Base-by-base conservation (phyloP, 768 basidiomycete genomes). In the Tylopilus felleus region DNA sequence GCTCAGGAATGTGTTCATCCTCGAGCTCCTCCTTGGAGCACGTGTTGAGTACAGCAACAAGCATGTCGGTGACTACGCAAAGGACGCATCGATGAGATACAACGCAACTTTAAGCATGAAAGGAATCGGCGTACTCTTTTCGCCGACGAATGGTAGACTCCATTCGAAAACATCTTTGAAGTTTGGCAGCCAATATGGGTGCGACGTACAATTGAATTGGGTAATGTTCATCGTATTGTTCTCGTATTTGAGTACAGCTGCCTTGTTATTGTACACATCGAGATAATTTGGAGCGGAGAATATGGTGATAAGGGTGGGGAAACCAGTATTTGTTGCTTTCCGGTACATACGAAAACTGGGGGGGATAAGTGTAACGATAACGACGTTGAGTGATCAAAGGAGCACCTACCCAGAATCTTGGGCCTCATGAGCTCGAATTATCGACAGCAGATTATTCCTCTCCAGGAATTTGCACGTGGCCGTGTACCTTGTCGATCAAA, bases 161-260 rank as follows among this genome's bases (percentile, higher is more conserved):
- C 95, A 98, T 12, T 94, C 96, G 68, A 98, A 98, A 28, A 93
- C 94, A 65, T 98, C 92, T 83, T 95, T 95, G 63, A 97, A 97
- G 74, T 97, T 97, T 0, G 95, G 95, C 28, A 98, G 70, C 93
- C 93, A 95, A 71, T 92, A 97, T 5, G 91, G 91, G 64, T 94
- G 91, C n/a, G 86, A 79, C 29, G 76, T 82, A 47, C 78, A 80
- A 66, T 87, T 86, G 63, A 89, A 94, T 68, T 93, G 91, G 52
- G 93, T 80, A 55, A 98, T 96, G 48, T 93, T 97, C 76, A 97
- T 94, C 52, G 90, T 94, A 74, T 93, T 95, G 71, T 93, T 93
- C 61, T 89, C 92, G 67, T 98, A 98, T 73, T 97, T 97, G 71
- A 98, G 85, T 17, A 99, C 90, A 2, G 96, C 96, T 0, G 90